Base-by-base conservation (phyloP, 1,139 yeast genomes). In the Protomyces inundatus region DNA sequence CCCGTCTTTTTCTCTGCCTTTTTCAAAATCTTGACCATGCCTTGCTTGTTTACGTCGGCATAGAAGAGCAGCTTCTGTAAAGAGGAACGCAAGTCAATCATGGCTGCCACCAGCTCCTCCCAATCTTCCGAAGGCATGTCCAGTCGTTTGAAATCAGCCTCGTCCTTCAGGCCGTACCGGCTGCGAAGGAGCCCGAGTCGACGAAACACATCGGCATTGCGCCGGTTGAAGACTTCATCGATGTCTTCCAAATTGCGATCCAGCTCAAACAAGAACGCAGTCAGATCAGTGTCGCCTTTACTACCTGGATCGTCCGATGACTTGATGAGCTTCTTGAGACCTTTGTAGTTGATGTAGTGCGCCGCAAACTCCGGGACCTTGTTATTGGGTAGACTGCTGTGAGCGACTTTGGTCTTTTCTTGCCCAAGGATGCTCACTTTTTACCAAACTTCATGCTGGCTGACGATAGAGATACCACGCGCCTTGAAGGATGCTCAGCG, bases 21-120 rank as follows among this genome's bases (percentile, higher is more conserved):
- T 77, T 93, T 93, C 73, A 93, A 79, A 69, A 93, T 93, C 77
- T 93, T 93, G 65, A 85, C 82, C 71, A 90, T 88, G 0, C 97
- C 98, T 67, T 93, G 85, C 73, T 88, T 90, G 77, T 93, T 93
- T 71, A 91, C 82, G 71, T 91, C 98, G 16, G 96, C 95, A 74
- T 84, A 93, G 97, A 68, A 70, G 63, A 86, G 86, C 72, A 93
- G 79, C 74, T 90, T 90, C 66, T 97, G 81, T 67, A 88, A 83
- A 67, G 85, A 83, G n/a, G 87, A 80, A 61, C 96, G 81, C 65
- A 90, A 78, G 73, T 90, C 97, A 45, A 90, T 79, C 55, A 91
- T 77, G 34, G 90, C 87, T 35, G 85, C 84, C 60, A 88, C 80
- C 55, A 90, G 79, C 72, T 93, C 98, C 66, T 68, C 70, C 53